phyloP scores from a whole-genome alignment of 768 basidiomycete genomes.

The Amanita molliuscula region DNA sequence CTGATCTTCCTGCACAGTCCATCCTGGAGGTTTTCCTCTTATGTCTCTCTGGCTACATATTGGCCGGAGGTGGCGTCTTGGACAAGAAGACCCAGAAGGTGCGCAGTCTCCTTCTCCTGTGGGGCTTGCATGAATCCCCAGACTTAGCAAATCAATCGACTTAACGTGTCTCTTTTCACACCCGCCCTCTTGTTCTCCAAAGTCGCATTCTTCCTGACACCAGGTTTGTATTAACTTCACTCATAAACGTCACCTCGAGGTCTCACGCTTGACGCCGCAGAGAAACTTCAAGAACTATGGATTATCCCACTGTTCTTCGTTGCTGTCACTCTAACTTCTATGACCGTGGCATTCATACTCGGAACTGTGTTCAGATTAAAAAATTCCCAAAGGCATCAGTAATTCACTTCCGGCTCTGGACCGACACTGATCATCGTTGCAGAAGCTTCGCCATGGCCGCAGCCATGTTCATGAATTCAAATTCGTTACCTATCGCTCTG shows the following conservation, averaged over 20 bases:
- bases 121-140: constrained; percentile 6
- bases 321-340: constrained; percentile 64
- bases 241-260: not conserved
- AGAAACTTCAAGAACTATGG: constrained; percentile 75
- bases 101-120: constrained; percentile 9
- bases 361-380: constrained; percentile 58
- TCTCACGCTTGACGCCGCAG: constrained; percentile 20
- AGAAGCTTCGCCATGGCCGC: constrained; percentile 77
- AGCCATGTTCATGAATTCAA: constrained; percentile 90
- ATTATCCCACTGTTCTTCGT: constrained; percentile 81
- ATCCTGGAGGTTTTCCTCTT: constrained; percentile 84
- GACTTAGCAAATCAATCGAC: constrained; percentile 57
- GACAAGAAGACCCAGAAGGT: constrained; percentile 90
- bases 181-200: constrained; percentile 87
- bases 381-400: constrained; percentile 56
- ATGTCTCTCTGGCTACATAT: constrained; percentile 74
- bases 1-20: constrained; percentile 36
- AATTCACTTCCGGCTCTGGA: not conserved
- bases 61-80: constrained; percentile 71
- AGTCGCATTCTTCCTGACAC: constrained; percentile 85
- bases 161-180: constrained; percentile 87
- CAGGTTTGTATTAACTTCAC: constrained; percentile 29
- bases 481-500: constrained; percentile 89
- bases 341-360: constrained; percentile 52
- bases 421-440: not conserved